Base-by-base conservation (phyloP, 768 basidiomycete species). In the Coprinopsis sp. region DNA sequence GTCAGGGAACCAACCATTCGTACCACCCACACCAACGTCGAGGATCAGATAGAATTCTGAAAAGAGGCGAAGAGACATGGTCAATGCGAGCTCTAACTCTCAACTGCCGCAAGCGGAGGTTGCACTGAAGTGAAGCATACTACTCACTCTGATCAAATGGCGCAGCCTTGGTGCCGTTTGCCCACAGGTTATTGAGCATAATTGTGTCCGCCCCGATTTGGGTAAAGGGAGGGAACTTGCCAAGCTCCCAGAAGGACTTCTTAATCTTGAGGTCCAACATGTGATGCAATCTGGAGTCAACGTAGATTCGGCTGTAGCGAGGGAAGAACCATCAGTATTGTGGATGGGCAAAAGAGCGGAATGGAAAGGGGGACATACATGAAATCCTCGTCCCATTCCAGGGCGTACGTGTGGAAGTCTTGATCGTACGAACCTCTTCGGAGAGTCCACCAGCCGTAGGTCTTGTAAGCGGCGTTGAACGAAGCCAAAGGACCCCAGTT, bases 1-100 rank as follows among this genome's bases (percentile, higher is more conserved):
- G 60, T 96, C 92, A 4, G 88, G 87, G 79, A 94, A 94, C 89
- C 89, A 94, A 4, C 92, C 92, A 58, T 83, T 90, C 19, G 89
- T 94, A 2, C 90, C 88, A 6, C 92, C 92, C 28, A 91, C 84
- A 6, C 82, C 89, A 41, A 94, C 77, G 54, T 87, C 76, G 62
- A 95, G 64, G 53, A 90, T 85, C 30, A 96, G 74, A 66, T 91
- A 95, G 70, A 96, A 94, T 8, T 78, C 85, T 87, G 52, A 5
- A 38, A 27, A 55, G 25, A 28, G 19, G 30, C 43, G 28, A 25
- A 42, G 44, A 28, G 51, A 22, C 31, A 19, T 18, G 22, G 44
- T 36, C 21, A 24, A 22, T 6, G 30, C 10, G 25, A 25, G 33
- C 28, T 38, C 6, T 44, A 29, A 31, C 21, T 37, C 34, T 18